Evolutionary conservation across 768 basidiomycete genomes (phyloP).

Genomic region (Leccinum truebloodii): DNA sequence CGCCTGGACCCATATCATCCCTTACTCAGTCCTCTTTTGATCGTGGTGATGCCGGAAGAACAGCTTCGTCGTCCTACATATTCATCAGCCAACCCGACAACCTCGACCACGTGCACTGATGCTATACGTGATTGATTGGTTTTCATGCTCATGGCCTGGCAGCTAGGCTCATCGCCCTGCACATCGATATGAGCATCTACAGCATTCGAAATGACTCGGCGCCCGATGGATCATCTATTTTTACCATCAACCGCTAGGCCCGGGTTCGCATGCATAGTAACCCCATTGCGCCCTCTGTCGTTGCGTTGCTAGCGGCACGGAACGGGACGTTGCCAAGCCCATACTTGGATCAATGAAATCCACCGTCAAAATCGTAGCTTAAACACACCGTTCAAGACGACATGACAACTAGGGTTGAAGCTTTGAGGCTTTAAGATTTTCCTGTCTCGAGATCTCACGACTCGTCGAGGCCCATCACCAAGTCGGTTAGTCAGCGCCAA

Average conservation of each 20-base stretch:
- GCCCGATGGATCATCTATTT: background rate
- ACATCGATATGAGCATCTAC: background rate
- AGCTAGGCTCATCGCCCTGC: background rate
- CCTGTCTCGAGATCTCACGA: no score
- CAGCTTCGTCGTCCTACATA: background rate
- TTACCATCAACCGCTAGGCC: background rate
- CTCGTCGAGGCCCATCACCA: background rate
- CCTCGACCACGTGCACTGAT: background rate
- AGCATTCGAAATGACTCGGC: background rate
- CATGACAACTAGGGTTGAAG: no score
- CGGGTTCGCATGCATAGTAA: background rate
- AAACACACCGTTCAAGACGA: background rate
- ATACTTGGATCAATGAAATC: no score
- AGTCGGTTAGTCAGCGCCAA: background rate
- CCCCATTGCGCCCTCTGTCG: constrained; percentile 3
- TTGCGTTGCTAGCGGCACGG: background rate
- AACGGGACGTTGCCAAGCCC: no score
- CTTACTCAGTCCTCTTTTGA: constrained; percentile 1
- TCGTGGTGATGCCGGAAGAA: constrained; percentile 2
- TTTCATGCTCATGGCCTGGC: constrained; percentile 2
- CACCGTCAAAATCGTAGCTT: no score
- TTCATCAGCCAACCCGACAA: background rate
- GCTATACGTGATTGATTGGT: background rate
- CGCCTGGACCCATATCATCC: background rate
- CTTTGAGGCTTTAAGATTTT: background rate